phyloP scores from a whole-genome alignment of 1,139 yeast species.

The Suhomyces terraborum region DNA sequence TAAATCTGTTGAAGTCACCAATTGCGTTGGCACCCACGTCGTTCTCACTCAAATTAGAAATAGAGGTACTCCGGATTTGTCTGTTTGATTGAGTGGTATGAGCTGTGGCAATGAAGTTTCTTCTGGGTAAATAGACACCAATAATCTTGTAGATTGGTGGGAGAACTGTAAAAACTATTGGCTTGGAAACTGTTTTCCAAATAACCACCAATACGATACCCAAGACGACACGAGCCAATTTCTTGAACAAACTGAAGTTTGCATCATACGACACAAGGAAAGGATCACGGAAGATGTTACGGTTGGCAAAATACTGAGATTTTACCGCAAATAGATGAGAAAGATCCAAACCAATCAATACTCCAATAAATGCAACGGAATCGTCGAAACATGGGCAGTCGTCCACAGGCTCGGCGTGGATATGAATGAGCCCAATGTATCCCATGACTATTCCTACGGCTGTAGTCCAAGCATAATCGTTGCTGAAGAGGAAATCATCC shows the following conservation, averaged over 20 bases:
- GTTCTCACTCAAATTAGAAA: constrained; percentile 35
- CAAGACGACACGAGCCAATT: constrained; percentile 48
- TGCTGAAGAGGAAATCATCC: constrained; percentile 39
- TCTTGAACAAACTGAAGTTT: constrained; percentile 44
- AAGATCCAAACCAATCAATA: constrained; percentile 71
- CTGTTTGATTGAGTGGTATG: constrained; percentile 36
- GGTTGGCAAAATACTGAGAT: constrained; percentile 26
- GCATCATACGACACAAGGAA: constrained; percentile 42
- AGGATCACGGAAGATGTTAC: constrained; percentile 28
- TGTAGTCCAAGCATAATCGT: constrained; percentile 19
- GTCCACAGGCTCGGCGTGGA: constrained; percentile 86
- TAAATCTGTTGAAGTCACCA: constrained; percentile 39
- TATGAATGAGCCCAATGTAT: constrained; percentile 55
- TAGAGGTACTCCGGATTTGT: constrained; percentile 43
- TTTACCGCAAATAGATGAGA: constrained; percentile 48
- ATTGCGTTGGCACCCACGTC: constrained; percentile 28
- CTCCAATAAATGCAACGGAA: constrained; percentile 91
- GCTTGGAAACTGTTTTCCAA: constrained; percentile 74
- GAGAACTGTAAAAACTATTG: constrained; percentile 52
- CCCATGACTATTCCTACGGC: constrained; percentile 36
- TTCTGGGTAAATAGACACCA: constrained; percentile 47
- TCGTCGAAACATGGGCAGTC: constrained; percentile 97
- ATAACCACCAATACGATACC: constrained; percentile 62
- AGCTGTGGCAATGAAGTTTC: constrained; percentile 45
- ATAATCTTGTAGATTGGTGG: constrained; percentile 49